phyloP scores from a whole-genome alignment of 1,139 yeast genomes.

The Saccharomyces hybrid region DNA sequence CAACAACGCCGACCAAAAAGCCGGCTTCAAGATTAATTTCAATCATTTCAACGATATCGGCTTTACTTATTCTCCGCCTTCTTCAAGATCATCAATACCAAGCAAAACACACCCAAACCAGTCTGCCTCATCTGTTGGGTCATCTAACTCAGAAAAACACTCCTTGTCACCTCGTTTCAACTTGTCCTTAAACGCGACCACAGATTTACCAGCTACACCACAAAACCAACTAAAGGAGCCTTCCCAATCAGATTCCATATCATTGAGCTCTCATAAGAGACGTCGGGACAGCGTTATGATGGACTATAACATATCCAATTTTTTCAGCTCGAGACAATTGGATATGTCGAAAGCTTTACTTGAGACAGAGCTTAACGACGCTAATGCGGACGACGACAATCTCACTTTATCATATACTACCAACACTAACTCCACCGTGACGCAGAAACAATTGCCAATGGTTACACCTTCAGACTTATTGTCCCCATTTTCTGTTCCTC shows the following conservation, averaged over 20 bases:
- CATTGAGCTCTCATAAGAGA: background rate
- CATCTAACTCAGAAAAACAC: background rate
- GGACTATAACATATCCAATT: background rate
- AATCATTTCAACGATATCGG: conserved; percentile 51
- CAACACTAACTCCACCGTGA: background rate
- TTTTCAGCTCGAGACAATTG: background rate
- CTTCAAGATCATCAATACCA: conserved; percentile 1
- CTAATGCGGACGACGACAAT: background rate
- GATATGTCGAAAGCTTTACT: background rate
- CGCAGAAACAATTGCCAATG: background rate
- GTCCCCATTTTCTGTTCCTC: background rate
- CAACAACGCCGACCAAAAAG: conserved; percentile 49
- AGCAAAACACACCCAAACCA: background rate
- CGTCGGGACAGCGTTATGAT: background rate
- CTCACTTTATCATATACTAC: background rate
- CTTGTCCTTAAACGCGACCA: background rate
- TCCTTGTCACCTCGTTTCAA: background rate
- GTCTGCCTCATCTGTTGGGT: background rate
- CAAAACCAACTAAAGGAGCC: background rate
- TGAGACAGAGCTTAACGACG: background rate
- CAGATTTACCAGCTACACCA: background rate
- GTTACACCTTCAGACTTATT: background rate
- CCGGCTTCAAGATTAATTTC: conserved; percentile 32
- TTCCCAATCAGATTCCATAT: background rate
- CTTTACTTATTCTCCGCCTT: conserved; percentile 14